phyloP scores from a whole-genome alignment of 2,329 filamentous ascomycete genomes.

The Cladophialophora yegresii region DNA sequence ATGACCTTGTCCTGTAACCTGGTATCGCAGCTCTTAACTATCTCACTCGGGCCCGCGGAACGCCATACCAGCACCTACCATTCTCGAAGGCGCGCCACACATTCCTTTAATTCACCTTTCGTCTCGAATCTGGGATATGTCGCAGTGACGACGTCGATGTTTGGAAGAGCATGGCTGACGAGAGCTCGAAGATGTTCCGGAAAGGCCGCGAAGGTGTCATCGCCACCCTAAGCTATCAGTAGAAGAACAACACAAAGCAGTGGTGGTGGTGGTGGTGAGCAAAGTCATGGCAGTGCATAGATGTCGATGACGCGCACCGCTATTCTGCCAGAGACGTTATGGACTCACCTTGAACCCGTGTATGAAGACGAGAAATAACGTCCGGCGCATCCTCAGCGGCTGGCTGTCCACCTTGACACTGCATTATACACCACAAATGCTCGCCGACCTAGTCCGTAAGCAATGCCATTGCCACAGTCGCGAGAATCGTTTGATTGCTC shows the following conservation, averaged over 20 bases:
- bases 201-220: slow-evolving; percentile 53
- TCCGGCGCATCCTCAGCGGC: slow-evolving; percentile 47
- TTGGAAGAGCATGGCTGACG: slow-evolving; percentile 47
- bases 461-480: neutral
- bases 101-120: slow-evolving; percentile 50
- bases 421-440: slow-evolving; percentile 23
- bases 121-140: slow-evolving; percentile 56
- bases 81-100: slow-evolving; percentile 50
- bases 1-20: slow-evolving; percentile 91
- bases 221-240: slow-evolving; percentile 45
- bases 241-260: neutral
- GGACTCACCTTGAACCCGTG: slow-evolving; percentile 52
- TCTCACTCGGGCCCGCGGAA: neutral
- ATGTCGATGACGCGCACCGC: neutral
- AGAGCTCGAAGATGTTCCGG: slow-evolving; percentile 49
- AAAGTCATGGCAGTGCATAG: neutral
- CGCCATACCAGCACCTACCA: slow-evolving; percentile 42
- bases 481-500: neutral
- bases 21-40: slow-evolving; percentile 5
- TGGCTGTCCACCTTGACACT: slow-evolving; percentile 14
- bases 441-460: neutral
- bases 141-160: slow-evolving; percentile 45
- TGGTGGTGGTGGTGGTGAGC: slow-evolving; percentile 9
- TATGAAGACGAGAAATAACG: slow-evolving; percentile 51
- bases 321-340: neutral